phyloP scores from a whole-genome alignment of 2,329 filamentous ascomycete genomes.

The Colletotrichum sansevieriae region DNA sequence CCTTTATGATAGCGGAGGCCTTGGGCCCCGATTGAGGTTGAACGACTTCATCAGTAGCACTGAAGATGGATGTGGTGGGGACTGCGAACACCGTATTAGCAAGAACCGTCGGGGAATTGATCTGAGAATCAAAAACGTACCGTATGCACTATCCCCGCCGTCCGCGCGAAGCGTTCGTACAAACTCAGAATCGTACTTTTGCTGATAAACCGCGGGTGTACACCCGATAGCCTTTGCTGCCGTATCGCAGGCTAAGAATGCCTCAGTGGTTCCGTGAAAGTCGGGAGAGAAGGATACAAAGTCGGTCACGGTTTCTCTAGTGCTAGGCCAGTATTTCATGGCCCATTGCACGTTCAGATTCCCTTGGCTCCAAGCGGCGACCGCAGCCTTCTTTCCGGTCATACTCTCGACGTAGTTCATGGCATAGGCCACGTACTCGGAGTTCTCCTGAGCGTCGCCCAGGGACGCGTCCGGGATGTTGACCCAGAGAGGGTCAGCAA shows the following conservation, averaged over 20 bases:
- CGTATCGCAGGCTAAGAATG: slow-evolving; percentile 18
- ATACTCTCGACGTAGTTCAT: slow-evolving; percentile 66
- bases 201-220: slow-evolving; percentile 59
- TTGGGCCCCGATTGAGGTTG: slow-evolving; percentile 60
- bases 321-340: slow-evolving; percentile 69
- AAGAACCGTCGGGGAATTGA: rapidly evolving
- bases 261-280: slow-evolving; percentile 51
- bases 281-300: slow-evolving; percentile 66
- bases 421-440: slow-evolving; percentile 69
- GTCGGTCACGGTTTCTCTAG: slow-evolving; percentile 58
- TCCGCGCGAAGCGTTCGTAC: slow-evolving; percentile 56
- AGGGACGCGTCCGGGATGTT: slow-evolving; percentile 64
- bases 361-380: slow-evolving; percentile 68
- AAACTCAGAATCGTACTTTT: slow-evolving; percentile 58
- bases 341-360: slow-evolving; percentile 68
- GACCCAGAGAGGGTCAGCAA: slow-evolving; percentile 67
- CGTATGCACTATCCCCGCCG: slow-evolving; percentile 63
- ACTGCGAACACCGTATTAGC: slow-evolving; percentile 46
- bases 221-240: slow-evolving; percentile 15
- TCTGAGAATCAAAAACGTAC: neutral
- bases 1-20: slow-evolving; percentile 60
- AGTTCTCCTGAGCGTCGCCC: slow-evolving; percentile 62
- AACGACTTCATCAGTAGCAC: slow-evolving; percentile 63
- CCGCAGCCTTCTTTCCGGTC: slow-evolving; percentile 54
- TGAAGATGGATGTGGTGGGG: slow-evolving; percentile 67